phyloP scores from a whole-genome alignment of 441 rosid species.

The Eruca vesicaria region DNA sequence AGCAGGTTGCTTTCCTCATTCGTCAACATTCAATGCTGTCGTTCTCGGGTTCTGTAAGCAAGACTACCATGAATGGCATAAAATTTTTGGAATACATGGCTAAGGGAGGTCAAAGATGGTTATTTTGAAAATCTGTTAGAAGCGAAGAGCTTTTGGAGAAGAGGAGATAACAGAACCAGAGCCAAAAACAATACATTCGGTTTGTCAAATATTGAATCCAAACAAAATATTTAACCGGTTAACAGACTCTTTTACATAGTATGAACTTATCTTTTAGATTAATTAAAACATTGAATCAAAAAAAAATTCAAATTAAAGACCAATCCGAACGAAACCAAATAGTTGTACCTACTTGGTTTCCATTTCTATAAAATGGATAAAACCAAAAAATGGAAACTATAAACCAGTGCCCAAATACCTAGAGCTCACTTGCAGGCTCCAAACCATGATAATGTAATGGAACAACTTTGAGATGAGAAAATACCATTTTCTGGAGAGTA shows the following conservation, averaged over 20 bases:
- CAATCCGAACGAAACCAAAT: background rate
- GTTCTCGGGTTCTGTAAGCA: too few relatives aligned
- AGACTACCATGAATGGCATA: too few relatives aligned
- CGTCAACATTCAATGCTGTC: too few relatives aligned
- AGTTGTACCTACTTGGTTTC: background rate
- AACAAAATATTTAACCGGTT: too few relatives aligned
- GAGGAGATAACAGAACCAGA: background rate
- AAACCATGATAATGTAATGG: background rate
- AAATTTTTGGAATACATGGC: too few relatives aligned
- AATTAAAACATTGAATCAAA: too few relatives aligned
- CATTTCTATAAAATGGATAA: background rate
- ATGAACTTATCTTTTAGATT: too few relatives aligned
- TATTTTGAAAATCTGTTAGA: background rate
- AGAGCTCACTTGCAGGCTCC: background rate
- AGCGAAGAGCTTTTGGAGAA: background rate
- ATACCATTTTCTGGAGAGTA: too few relatives aligned
- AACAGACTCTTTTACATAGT: background rate
- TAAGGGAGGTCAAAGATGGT: too few relatives aligned
- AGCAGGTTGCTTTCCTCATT: too few relatives aligned
- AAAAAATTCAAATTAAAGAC: background rate
- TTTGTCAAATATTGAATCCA: too few relatives aligned
- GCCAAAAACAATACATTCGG: background rate
- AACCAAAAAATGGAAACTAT: background rate
- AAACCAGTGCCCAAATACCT: background rate
- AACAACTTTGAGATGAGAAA: background rate